Base-by-base conservation (phyloP, 1,139 yeast genomes). In the Meyerozyma carpophila region DNA sequence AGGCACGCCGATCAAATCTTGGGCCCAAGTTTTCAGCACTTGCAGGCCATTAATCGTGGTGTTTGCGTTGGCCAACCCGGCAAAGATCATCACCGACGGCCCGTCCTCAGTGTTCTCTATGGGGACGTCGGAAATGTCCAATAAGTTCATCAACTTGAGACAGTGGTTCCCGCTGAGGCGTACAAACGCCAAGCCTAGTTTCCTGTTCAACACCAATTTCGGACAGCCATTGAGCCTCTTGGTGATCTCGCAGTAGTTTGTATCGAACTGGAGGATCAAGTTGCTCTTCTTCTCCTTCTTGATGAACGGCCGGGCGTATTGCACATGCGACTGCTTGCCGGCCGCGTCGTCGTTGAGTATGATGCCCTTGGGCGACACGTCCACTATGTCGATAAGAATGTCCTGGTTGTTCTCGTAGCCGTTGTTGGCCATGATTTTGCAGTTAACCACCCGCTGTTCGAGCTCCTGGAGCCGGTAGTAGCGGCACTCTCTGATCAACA, bases 381-480 rank as follows among this genome's bases (percentile, higher is more conserved):
- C 82, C 31, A 63, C 57, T 29, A 84, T 49, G 29, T 73, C 62
- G 1, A 90, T 50, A 0, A 79, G 54, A 9, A 89, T 84, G 50
- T 84, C 90, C 49, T 79, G 81, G 2, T 54, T 50, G 10, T 42
- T 43, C 4, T 59, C 56, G 1, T 71, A 56, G 50, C 76, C 70
- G 0, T 87, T 84, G 53, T 84, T 82, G 43, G 61, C 63, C 1
- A 65, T 47, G 16, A 87, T 70, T 31, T 61, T 62, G 52, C 75
- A 78, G 37, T 75, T 75, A n/a, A 85, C 59, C 32, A 89, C 61
- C 47, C 74, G 66, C 62, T 90, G 95, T 58, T 86, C 95, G 38
- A 90, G 66, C 40, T 81, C 90, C 42, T 79, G 63, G 54, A 90
- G 84, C 42, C 94, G 71, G 61, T 87, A 90, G 62, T 84, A 90